Evolutionary conservation across 2,329 filamentous ascomycete species (phyloP).

Genomic region (Cadophora luteo-olivacea): DNA sequence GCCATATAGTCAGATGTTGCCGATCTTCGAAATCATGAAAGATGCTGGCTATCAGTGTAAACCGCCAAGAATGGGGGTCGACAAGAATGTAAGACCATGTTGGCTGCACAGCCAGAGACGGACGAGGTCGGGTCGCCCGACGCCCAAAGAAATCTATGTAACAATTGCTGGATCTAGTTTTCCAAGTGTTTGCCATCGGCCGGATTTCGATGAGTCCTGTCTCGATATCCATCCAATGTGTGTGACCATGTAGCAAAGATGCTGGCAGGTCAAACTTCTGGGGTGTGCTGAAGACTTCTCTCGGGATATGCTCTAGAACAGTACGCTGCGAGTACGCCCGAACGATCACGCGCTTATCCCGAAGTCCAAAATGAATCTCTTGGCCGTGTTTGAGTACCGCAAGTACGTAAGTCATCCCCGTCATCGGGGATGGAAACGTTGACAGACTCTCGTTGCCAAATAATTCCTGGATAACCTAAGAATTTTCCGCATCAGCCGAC

Average conservation of each 20-base stretch:
- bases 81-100: conserved; percentile 47
- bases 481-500: background rate
- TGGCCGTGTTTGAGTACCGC: conserved; percentile 47
- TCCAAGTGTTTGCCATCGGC: conserved; percentile 51
- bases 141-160: conserved; percentile 44
- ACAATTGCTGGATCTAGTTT: conserved; percentile 48
- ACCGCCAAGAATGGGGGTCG: conserved; percentile 51
- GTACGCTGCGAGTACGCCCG: conserved; percentile 44
- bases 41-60: too few species aligned
- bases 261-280: conserved; percentile 55
- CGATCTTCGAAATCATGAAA: too few species aligned
- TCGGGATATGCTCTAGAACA: conserved; percentile 47
- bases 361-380: conserved; percentile 61
- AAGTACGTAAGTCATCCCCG: conserved; percentile 58
- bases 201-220: conserved; percentile 58
- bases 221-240: conserved; percentile 63
- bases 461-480: conserved; percentile 53
- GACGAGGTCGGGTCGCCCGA: conserved; percentile 30
- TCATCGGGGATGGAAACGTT: conserved; percentile 57
- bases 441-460: conserved; percentile 61
- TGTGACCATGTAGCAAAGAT: conserved; percentile 56
- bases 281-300: conserved; percentile 41
- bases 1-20: too few species aligned
- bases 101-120: too few species aligned
- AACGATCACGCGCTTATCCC: conserved; percentile 50